Evolutionary conservation across 2,329 filamentous ascomycete species (phyloP).

Genomic region (Boeremia lycopersici): DNA sequence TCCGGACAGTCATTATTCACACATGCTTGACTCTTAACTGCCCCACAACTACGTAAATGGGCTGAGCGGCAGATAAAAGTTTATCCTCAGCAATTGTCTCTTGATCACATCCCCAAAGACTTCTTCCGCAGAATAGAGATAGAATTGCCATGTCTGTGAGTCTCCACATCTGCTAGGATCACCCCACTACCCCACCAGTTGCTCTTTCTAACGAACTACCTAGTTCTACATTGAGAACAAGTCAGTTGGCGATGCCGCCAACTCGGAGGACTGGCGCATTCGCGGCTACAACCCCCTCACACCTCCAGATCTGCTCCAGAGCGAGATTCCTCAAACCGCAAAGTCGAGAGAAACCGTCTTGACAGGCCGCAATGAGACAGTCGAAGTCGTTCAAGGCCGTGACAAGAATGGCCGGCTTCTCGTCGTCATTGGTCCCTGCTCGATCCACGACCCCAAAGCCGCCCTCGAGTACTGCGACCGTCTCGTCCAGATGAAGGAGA

Average conservation of each 20-base stretch:
- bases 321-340: slow-evolving; percentile 73
- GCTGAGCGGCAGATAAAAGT: slow-evolving; percentile 10
- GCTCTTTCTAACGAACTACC: slow-evolving; percentile 22
- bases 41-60: slow-evolving; percentile 20
- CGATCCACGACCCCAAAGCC: slow-evolving; percentile 90
- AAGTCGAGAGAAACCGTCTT: slow-evolving; percentile 63
- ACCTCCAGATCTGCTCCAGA: slow-evolving; percentile 90
- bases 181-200: slow-evolving; percentile 17
- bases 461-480: slow-evolving; percentile 92
- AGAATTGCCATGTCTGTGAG: slow-evolving; percentile 35
- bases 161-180: slow-evolving; percentile 8
- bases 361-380: slow-evolving; percentile 64
- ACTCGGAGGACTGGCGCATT: slow-evolving; percentile 60
- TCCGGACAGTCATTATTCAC: slow-evolving; percentile 24
- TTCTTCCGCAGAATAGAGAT: slow-evolving; percentile 3
- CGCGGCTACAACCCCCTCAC: slow-evolving; percentile 93
- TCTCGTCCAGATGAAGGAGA: slow-evolving; percentile 79
- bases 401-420: slow-evolving; percentile 65
- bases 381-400: slow-evolving; percentile 65
- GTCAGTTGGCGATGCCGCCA: slow-evolving; percentile 55
- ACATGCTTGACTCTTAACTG: slow-evolving; percentile 38
- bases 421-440: slow-evolving; percentile 93
- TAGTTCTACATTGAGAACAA: slow-evolving; percentile 60
- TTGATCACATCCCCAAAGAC: background rate
- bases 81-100: slow-evolving; percentile 8